phyloP scores from a whole-genome alignment of 192 early-diverging fungal species.

The Neocallimastix lanati region DNA sequence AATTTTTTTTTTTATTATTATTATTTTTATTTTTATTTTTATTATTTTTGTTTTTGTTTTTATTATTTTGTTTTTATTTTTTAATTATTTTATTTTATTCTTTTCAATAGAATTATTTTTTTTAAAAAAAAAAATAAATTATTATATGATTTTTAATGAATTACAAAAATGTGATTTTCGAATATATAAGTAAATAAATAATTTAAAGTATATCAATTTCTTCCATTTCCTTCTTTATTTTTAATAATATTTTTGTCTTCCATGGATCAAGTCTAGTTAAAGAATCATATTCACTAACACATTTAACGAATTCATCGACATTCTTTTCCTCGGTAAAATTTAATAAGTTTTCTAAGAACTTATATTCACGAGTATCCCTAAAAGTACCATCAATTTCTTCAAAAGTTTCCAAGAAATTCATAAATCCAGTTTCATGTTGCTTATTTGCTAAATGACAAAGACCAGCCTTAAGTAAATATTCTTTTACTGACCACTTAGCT shows the following conservation, averaged over 20 bases:
- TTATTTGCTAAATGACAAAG: conserved; percentile 70
- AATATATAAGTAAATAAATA: too few relatives aligned
- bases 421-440: conserved; percentile 16
- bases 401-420: not conserved
- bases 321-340: conserved; percentile 60
- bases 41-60: too few relatives aligned
- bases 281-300: conserved; percentile 65
- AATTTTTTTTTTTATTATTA: too few relatives aligned
- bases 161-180: too few relatives aligned
- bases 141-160: too few relatives aligned
- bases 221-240: conserved; percentile 66
- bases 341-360: conserved; percentile 53
- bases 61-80: too few relatives aligned
- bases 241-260: conserved; percentile 82
- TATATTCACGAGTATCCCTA: conserved; percentile 63
- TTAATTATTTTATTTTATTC: too few relatives aligned
- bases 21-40: too few relatives aligned
- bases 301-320: conserved; percentile 62
- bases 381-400: conserved; percentile 74
- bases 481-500: conserved; percentile 87
- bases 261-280: conserved; percentile 85
- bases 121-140: too few relatives aligned
- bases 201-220: conserved; percentile 6
- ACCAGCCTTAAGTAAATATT: conserved; percentile 92
- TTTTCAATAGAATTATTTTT: too few relatives aligned